phyloP scores from a whole-genome alignment of 495 filamentous ascomycete species.

The Aspergillus baeticus region DNA sequence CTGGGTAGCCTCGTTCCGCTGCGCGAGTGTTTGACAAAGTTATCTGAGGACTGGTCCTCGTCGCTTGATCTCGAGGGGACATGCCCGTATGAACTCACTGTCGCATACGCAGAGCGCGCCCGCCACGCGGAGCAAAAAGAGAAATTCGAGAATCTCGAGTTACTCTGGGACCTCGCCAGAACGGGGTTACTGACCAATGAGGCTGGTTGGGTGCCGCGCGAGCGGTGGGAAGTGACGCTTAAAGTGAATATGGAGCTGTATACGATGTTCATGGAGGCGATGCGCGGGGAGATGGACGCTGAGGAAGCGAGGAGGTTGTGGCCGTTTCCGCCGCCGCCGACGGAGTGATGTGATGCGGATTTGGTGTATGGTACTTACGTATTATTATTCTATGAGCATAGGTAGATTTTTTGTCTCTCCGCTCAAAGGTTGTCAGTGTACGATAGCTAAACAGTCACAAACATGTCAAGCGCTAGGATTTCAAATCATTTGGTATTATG shows the following conservation, averaged over 20 bases:
- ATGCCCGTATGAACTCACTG: slow-evolving; percentile 29
- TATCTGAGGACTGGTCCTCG: slow-evolving; percentile 23
- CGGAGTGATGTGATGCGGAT: too few relatives aligned
- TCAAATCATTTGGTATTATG: too few relatives aligned
- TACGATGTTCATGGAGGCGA: slow-evolving; percentile 18
- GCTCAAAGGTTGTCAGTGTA: too few relatives aligned
- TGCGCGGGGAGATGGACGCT: slow-evolving; percentile 18
- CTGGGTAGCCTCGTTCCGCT: slow-evolving; percentile 20
- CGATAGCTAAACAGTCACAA: too few relatives aligned
- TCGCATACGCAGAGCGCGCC: slow-evolving; percentile 24
- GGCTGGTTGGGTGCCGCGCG: slow-evolving; percentile 22
- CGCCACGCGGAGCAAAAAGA: slow-evolving; percentile 17
- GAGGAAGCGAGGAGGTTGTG: slow-evolving; percentile 14
- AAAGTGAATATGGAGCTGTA: slow-evolving; percentile 17
- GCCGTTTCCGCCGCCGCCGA: slow-evolving; percentile 25
- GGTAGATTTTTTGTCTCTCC: too few relatives aligned
- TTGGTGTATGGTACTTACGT: too few relatives aligned
- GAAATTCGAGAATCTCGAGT: slow-evolving; percentile 18
- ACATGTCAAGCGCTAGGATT: too few relatives aligned
- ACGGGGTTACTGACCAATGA: slow-evolving; percentile 24
- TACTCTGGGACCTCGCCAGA: slow-evolving; percentile 24
- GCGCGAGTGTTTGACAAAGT: slow-evolving; percentile 18
- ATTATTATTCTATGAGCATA: too few relatives aligned
- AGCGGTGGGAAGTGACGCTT: slow-evolving; percentile 18
- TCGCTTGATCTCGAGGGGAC: slow-evolving; percentile 21